Percentiles rank a stretch among this genome's conserved stretches.
Conservation (phyloP, 2,329 filamentous ascomycete species). For the Cladosporium sp. region DNA sequence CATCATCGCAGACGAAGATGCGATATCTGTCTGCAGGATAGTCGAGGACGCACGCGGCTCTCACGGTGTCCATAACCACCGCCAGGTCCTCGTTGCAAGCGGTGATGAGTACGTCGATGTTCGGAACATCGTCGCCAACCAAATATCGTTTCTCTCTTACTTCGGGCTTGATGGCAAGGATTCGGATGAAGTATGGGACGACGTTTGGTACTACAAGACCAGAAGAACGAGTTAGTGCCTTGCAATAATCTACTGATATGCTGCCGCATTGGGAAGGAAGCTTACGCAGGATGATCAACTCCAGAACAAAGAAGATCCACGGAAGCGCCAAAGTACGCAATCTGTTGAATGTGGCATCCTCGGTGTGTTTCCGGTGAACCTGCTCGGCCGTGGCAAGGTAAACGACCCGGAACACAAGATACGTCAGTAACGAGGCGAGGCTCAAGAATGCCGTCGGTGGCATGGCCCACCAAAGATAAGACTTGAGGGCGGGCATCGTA, state of each 20-base stretch:
- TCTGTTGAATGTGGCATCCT: neutral
- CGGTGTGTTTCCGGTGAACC: neutral
- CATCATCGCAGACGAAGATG: slow-evolving; percentile 46
- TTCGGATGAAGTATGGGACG: slow-evolving; percentile 10
- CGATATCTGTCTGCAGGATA: slow-evolving; percentile 42
- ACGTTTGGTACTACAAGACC: neutral
- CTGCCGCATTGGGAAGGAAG: neutral
- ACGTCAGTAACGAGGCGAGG: slow-evolving; percentile 5
- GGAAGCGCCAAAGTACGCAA: slow-evolving; percentile 8
- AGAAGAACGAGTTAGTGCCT: neutral
- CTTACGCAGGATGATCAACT: slow-evolving; percentile 12
- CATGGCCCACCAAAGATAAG: slow-evolving; percentile 15
- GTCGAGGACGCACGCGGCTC: slow-evolving; percentile 42
- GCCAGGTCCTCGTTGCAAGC: slow-evolving; percentile 47
- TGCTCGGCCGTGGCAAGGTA: slow-evolving; percentile 5
- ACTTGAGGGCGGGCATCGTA: neutral
- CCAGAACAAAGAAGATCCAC: slow-evolving; percentile 16
- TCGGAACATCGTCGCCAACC: slow-evolving; percentile 36
- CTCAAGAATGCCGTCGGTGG: slow-evolving; percentile 13
- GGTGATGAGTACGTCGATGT: slow-evolving; percentile 47
- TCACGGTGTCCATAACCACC: slow-evolving; percentile 44
- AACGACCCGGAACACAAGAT: slow-evolving; percentile 13
- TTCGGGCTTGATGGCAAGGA: slow-evolving; percentile 12
- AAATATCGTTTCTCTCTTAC: slow-evolving; percentile 12
- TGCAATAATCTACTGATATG: neutral